A percentile compares a stretch with the other conserved stretches of the same genome.
Evolutionary conservation across 78 protist genomes (phyloP).

Genomic region (Dictyostelium purpureum): DNA sequence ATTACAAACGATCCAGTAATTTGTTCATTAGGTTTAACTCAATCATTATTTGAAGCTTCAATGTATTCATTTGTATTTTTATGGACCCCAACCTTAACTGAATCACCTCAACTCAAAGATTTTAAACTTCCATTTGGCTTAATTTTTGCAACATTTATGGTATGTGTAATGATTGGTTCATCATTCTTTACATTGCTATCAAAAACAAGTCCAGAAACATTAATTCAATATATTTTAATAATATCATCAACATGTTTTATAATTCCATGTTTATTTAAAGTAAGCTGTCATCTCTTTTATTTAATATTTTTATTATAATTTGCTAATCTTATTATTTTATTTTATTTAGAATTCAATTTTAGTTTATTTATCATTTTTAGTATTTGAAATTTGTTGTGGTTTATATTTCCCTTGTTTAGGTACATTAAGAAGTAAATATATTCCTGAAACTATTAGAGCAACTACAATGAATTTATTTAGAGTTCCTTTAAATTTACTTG

Average conservation of each 20-base stretch:
- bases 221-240: not conserved
- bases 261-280: slow-evolving; percentile 5
- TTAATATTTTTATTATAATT: not conserved
- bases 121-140: slow-evolving; percentile 84
- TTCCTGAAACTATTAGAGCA: slow-evolving; percentile 92
- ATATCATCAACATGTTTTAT: slow-evolving; percentile 21
- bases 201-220: not conserved
- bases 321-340: not conserved
- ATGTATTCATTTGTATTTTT: slow-evolving; percentile 96
- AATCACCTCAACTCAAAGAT: not conserved
- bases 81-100: slow-evolving; percentile 94
- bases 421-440: slow-evolving; percentile 44
- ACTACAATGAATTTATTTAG: slow-evolving; percentile 92
- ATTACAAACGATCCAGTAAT: slow-evolving; percentile 15
- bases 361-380: slow-evolving; percentile 55
- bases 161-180: slow-evolving; percentile 92
- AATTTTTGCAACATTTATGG: slow-evolving; percentile 93
- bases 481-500: slow-evolving; percentile 93
- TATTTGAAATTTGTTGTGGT: slow-evolving; percentile 93
- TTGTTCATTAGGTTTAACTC: slow-evolving; percentile 76
- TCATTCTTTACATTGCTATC: slow-evolving; percentile 13
- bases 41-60: slow-evolving; percentile 93
- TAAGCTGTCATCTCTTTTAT: not conserved
- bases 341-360: slow-evolving; percentile 27
- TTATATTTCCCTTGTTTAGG: slow-evolving; percentile 91